Evolutionary conservation across 2,329 filamentous ascomycete genomes (phyloP).

Genomic region (Fusarium xyrophilum): DNA sequence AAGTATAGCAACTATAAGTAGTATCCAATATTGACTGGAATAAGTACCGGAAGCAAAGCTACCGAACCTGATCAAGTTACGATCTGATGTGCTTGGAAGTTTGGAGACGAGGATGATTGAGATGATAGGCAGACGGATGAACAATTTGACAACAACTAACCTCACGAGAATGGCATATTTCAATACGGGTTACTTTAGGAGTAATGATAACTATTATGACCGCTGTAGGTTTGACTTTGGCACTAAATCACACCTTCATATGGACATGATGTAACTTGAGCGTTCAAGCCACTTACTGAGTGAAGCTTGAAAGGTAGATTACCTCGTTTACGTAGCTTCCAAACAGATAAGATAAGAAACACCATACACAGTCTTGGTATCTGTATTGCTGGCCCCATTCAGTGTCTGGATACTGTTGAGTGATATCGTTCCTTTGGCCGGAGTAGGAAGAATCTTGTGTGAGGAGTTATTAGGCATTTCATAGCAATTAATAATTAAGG

Average conservation of each 20-base stretch:
- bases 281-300: no score
- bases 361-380: accelerated
- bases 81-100: background rate
- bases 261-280: background rate
- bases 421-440: background rate
- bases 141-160: background rate
- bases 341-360: background rate
- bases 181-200: accelerated
- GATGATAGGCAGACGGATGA: background rate
- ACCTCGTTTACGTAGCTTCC: background rate
- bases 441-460: background rate
- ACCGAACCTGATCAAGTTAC: background rate
- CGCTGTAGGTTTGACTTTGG: background rate
- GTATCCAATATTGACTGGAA: background rate
- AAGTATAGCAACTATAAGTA: accelerated
- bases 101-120: background rate
- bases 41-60: background rate
- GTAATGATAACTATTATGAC: background rate
- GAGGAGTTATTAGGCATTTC: background rate
- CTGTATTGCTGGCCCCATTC: background rate
- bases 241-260: no score
- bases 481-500: background rate
- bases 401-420: background rate
- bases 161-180: background rate
- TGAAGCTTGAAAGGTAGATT: background rate